Base-by-base conservation (phyloP, 2,329 filamentous ascomycete genomes). In the Akanthomyces dipterigenus region DNA sequence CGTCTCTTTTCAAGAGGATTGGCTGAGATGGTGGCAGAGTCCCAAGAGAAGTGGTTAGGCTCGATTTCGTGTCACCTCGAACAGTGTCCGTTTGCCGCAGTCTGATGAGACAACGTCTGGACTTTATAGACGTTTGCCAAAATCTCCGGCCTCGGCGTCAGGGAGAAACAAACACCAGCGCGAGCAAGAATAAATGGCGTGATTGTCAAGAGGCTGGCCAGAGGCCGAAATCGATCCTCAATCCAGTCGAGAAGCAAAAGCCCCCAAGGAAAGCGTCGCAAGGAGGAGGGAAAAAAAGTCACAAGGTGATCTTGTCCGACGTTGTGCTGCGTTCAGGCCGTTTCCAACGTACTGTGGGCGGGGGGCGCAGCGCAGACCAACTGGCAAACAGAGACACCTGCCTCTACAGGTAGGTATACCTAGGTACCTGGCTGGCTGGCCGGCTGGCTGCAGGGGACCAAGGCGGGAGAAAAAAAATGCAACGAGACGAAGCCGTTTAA, bases 241-340 rank as follows among this genome's bases (percentile, higher is more conserved):
- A 43, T 55, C 22, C 22, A 20, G 20, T 18, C 53, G 5, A 31
- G 38, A 31, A 20, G 38, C 16, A n/a, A 31, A n/a, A 26, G n/a
- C 28, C 22, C 48, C 28, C 14, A 20, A 12, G n/a, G 7, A 24
- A 7, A 26, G 3, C 16, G 20, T 5, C 5, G 38, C 9, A 6
- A n/a, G 38, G 8, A 38, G 22, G 26, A 38, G 20, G 11, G 28
- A 38, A 38, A 40, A 49, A 57, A 58, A 58, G 45, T 58, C 55
- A 58, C 55, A 58, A 42, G 55, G 24, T 34, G 45, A 24, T 58
- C n/a, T 43, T 42, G 55, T 58, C 45, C 18, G 34, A 58, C 55
- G 24, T 12, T 49, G 55, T 58, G 55, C 12, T 18, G 31, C 50
- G n/a, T 34, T 34, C 31, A 34, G 14, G 36, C 9, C n/a, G 20